phyloP scores from a whole-genome alignment of 352 stramenopile species.

The Lagenidium giganteum region DNA sequence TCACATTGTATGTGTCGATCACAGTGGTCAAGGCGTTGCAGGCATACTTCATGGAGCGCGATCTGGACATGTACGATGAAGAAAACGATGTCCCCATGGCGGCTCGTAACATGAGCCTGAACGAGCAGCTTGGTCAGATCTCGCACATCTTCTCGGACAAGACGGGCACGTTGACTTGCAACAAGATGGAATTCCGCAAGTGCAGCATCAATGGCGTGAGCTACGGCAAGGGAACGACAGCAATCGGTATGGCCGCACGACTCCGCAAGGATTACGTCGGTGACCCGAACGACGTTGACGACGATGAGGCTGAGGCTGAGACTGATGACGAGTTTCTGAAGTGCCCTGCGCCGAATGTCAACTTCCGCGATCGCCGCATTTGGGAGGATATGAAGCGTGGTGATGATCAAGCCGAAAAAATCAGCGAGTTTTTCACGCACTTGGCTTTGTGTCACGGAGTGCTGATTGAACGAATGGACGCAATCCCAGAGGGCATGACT shows the following conservation, averaged over 20 bases:
- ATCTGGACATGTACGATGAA: conserved; percentile 84
- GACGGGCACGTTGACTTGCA: conserved; percentile 83
- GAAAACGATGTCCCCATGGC: conserved; percentile 65
- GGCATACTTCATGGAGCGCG: conserved; percentile 78
- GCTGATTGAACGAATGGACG: conserved; percentile 92
- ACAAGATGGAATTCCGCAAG: conserved; percentile 90
- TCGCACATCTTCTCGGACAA: conserved; percentile 98
- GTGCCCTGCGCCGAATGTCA: conserved; percentile 52
- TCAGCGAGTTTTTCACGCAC: conserved; percentile 82
- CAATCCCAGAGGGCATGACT: conserved; percentile 32
- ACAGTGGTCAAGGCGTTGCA: conserved; percentile 90
- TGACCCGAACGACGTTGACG: conserved; percentile 26
- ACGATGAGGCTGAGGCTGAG: too few relatives aligned
- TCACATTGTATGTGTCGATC: conserved; percentile 87
- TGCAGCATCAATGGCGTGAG: conserved; percentile 73
- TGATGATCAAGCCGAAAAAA: conserved; percentile 38
- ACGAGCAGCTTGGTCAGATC: conserved; percentile 88
- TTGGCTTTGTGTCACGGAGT: conserved; percentile 94
- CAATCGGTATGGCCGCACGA: conserved; percentile 65
- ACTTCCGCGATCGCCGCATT: conserved; percentile 68
- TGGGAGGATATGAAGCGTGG: conserved; percentile 46
- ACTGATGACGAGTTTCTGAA: conserved; percentile 26
- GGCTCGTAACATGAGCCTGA: conserved; percentile 84
- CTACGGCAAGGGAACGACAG: conserved; percentile 83
- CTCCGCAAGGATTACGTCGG: conserved; percentile 64